phyloP scores from a whole-genome alignment of 2,329 filamentous ascomycete species.

The Cladorrhinum sp. region DNA sequence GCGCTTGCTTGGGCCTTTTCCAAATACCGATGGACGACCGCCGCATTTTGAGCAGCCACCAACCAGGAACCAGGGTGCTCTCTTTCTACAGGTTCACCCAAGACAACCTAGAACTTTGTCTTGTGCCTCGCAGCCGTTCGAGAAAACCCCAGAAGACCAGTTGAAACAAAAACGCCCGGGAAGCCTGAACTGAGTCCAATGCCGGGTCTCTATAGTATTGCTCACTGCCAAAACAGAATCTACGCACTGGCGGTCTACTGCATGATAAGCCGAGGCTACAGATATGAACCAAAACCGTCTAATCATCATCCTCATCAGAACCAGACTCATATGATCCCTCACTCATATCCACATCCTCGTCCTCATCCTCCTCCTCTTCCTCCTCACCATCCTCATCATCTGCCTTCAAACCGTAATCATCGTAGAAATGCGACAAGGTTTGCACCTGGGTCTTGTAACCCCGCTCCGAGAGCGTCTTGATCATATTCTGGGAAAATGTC shows the following conservation, averaged over 20 bases:
- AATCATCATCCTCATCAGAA: constrained; percentile 25
- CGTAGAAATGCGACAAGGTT: constrained; percentile 75
- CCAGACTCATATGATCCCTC: constrained; percentile 36
- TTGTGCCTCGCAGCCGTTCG: too few species aligned
- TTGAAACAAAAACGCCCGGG: background rate
- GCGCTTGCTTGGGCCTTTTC: background rate
- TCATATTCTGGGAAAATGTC: constrained; percentile 57
- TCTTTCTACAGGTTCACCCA: too few species aligned
- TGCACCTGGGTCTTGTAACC: constrained; percentile 78
- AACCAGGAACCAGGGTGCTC: too few species aligned
- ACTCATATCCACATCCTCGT: constrained; percentile 43
- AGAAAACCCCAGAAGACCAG: background rate
- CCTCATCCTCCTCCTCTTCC: constrained; percentile 58
- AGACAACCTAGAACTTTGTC: too few species aligned
- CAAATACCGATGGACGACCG: too few species aligned
- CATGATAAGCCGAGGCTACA: too few species aligned
- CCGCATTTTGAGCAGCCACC: too few species aligned
- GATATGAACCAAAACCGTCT: too few species aligned
- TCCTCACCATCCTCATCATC: constrained; percentile 55
- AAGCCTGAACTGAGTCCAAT: background rate
- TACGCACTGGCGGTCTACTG: background rate
- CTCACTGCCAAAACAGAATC: background rate
- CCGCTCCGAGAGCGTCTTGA: constrained; percentile 67
- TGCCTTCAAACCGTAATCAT: constrained; percentile 79
- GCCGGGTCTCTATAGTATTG: background rate